phyloP scores from a whole-genome alignment of 2,329 filamentous ascomycete genomes.

The Ascosphaera pollenicola region DNA sequence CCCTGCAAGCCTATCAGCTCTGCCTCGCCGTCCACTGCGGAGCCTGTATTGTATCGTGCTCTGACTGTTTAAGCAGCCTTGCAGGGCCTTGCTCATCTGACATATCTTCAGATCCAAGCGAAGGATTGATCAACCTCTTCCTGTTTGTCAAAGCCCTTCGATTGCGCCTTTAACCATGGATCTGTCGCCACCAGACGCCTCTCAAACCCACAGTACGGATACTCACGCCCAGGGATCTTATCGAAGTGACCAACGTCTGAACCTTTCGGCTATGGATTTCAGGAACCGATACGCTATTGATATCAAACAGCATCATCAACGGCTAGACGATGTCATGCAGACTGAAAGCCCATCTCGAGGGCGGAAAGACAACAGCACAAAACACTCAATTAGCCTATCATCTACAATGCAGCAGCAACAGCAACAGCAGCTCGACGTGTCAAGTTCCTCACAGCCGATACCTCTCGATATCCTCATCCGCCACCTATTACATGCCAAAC shows the following conservation, averaged over 20 bases:
- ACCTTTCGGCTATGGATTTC: background rate
- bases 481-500: conserved; percentile 69
- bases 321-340: background rate
- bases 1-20: too few species aligned
- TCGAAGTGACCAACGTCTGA: background rate
- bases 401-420: background rate
- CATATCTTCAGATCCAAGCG: too few species aligned
- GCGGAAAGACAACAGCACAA: background rate
- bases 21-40: too few species aligned
- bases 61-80: too few species aligned
- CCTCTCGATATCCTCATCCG: conserved; percentile 58
- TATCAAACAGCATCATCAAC: background rate
- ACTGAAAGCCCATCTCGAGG: background rate
- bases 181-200: background rate
- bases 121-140: too few species aligned
- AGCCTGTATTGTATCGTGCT: too few species aligned
- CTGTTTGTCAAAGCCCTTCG: background rate
- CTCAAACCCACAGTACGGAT: background rate
- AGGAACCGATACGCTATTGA: background rate
- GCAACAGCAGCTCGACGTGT: background rate
- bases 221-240: background rate
- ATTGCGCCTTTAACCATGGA: background rate
- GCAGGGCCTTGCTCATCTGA: too few species aligned
- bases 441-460: conserved; percentile 8
- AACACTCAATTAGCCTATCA: background rate